These are phyloP conservation scores for Phyllosticta ampelicida DNA, from an alignment of 2,329 filamentous ascomycete species.

Conservation along the genomic window DNA sequence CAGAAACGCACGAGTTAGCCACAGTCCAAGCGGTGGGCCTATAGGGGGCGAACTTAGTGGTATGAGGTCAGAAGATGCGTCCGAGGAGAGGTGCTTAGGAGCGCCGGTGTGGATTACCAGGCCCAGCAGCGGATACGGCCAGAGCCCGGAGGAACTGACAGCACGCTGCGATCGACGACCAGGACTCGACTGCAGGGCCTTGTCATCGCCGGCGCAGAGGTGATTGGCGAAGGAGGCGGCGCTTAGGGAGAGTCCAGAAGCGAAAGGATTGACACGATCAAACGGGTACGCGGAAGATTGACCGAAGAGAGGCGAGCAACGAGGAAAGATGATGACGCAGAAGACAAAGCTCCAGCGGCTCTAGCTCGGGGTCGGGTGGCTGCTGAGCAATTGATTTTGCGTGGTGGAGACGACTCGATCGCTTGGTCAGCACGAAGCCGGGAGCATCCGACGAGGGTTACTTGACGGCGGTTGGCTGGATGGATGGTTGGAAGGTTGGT, in stretches of 20 bases:
- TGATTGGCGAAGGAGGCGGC: background rate
- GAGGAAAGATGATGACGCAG: background rate
- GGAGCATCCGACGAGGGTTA: constrained; percentile 5
- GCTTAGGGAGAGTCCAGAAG: background rate
- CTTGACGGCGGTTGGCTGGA: too few species aligned
- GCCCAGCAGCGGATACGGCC: background rate
- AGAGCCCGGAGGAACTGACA: background rate
- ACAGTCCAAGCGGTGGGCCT: background rate
- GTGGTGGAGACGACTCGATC: background rate
- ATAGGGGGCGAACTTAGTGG: constrained; percentile 1
- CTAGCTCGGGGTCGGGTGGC: background rate
- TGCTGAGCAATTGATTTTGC: background rate
- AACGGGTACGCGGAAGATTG: background rate
- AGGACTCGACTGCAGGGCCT: background rate
- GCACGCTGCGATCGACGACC: background rate
- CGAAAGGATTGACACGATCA: background rate
- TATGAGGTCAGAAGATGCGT: constrained; percentile 1
- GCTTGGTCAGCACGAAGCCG: constrained; percentile 1
- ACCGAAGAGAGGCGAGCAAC: background rate
- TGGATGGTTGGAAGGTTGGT: too few species aligned
- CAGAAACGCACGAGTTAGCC: constrained; percentile 3
- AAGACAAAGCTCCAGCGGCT: background rate
- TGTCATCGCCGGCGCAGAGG: background rate
- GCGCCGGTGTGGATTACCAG: background rate
- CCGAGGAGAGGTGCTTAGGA: background rate